Base-by-base conservation (phyloP, 1,284 basidiomycete genomes). In the Sanghuangporus weigelae region DNA sequence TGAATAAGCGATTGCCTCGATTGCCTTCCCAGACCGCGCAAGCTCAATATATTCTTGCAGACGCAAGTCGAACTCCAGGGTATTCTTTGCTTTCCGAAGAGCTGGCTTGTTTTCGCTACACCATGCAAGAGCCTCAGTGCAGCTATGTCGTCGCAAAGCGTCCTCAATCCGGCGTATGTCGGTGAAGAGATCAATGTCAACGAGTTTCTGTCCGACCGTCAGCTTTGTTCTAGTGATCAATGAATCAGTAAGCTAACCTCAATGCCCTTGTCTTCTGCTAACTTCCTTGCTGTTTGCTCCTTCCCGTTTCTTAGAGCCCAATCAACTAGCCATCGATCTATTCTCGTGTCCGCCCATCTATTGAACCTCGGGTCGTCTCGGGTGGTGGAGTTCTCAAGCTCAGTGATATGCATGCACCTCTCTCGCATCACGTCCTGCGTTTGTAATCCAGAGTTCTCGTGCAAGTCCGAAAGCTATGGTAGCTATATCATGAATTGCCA, bases 31-130 rank as follows among this genome's bases (percentile, higher is more conserved):
- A 14, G 80, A 78, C 49, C 95, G 81, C 42, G 88, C 86, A 7
- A 98, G 81, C 75, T 99, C 97, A 70, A 99, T 94, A 73, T 92
- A 98, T 76, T 98, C 95, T 76, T 99, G 97, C 53, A 98, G 79
- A 21, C 97, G 86, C 36, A 99, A 84, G 65, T 96, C 92, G 74
- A 98, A 98, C 77, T 99, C 97, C 51, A 99, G 84, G 14, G 94
- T 90, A 75, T 91, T 95, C 93, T 93, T 95, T 71, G 89, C 85
- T 79, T 98, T 98, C 64, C 93, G 87, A 62, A 99, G 81, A 7
- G 92, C 89, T 36, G 87, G 84, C 74, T 96, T 93, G 77, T 99
- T 98, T 80, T 99, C 97, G 64, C 86, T 93, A 70, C 96, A 98
- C 96, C 96, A 99, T 14, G 86, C 83, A 50, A 99, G 79, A 5